phyloP scores from a whole-genome alignment of 768 basidiomycete species.

The Mycena amicta region DNA sequence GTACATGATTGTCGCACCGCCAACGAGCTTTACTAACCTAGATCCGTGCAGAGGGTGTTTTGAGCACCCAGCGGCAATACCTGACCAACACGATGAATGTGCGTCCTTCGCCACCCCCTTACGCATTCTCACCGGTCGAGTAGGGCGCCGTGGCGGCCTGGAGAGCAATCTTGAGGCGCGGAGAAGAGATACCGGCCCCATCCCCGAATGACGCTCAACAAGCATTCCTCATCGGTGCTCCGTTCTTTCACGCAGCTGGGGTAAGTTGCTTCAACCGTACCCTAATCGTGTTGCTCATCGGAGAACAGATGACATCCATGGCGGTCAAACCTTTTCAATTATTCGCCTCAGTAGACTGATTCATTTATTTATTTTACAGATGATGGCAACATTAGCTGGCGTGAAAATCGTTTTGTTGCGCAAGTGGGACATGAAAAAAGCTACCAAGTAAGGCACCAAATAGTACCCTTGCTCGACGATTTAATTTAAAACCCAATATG shows the following conservation, averaged over 20 bases:
- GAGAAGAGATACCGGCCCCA: constrained; percentile 41
- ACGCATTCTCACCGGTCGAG: neutral
- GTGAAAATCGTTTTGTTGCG: constrained; percentile 51
- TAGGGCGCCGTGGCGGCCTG: constrained; percentile 49
- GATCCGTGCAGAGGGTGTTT: too few species aligned
- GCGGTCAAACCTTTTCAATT: too few species aligned
- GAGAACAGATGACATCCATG: constrained; percentile 12
- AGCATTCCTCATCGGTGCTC: constrained; percentile 56
- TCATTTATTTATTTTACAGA: too few species aligned
- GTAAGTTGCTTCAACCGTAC: constrained; percentile 29
- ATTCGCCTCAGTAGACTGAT: too few species aligned
- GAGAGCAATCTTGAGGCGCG: constrained; percentile 51
- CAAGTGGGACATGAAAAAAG: constrained; percentile 53
- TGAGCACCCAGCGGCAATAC: too few species aligned
- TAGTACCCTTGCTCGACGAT: neutral
- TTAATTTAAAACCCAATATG: too few species aligned
- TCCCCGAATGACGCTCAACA: constrained; percentile 45
- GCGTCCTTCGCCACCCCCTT: neutral
- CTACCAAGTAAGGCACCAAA: constrained; percentile 31
- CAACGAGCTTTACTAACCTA: too few species aligned
- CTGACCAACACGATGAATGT: constrained; percentile 62
- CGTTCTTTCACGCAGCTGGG: constrained; percentile 69
- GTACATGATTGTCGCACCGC: neutral
- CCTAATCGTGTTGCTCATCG: constrained; percentile 22
- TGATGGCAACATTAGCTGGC: constrained; percentile 45